Evolutionary conservation across 495 filamentous ascomycete genomes (phyloP), one percentile per base, ranked within the genome.

Genomic region (Daldinia grandis): DNA sequence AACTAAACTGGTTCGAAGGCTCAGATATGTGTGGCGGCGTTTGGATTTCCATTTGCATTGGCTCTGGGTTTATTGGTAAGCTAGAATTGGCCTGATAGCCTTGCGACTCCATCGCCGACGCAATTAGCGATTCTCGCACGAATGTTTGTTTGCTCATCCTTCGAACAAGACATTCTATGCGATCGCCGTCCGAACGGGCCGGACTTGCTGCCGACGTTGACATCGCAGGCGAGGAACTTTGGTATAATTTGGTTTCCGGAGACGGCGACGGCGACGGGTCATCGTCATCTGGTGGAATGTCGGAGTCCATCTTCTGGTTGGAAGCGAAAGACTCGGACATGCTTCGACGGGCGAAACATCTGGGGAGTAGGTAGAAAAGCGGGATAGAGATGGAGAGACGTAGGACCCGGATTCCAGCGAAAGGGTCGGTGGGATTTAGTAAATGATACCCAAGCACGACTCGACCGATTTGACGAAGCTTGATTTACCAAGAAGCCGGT

Each of bases 101-200:
- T 55, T 12, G 44, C 3, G 47, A 14, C 40, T 69, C 53, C 6
- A 35, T 40, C 2, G 51, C 35, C 15, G 56, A 57, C 1, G 54
- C 24, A 38, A 27, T 10, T 7, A 19, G 56, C n/a, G 58, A 51
- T 10, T 76, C 68, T 42, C 64, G 75, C 50, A 75, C 62, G 9
- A 76, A 67, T 35, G 76, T 75, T 35, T 82, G 80, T 40, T 71
- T 65, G 74, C 78, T 81, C 57, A 81, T 70, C 59, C 77, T 75
- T 61, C 70, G 74, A 19, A 76, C 76, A 53, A 82, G 64, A 5
- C 55, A 70, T 7, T 81, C 77, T 38, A 80, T 66, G 27, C 58
- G 62, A 17, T 58, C 58, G 53, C 55, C 62, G 2, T 69, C 66
- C 4, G 57, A n/a, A n/a, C 28, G 60, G 10, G 30, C 25, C 49